Percentiles rank a stretch among this genome's conserved stretches.
These are phyloP conservation scores for Boletus sensibilis DNA, from an alignment of 768 basidiomycete species.

Conservation along the genomic window DNA sequence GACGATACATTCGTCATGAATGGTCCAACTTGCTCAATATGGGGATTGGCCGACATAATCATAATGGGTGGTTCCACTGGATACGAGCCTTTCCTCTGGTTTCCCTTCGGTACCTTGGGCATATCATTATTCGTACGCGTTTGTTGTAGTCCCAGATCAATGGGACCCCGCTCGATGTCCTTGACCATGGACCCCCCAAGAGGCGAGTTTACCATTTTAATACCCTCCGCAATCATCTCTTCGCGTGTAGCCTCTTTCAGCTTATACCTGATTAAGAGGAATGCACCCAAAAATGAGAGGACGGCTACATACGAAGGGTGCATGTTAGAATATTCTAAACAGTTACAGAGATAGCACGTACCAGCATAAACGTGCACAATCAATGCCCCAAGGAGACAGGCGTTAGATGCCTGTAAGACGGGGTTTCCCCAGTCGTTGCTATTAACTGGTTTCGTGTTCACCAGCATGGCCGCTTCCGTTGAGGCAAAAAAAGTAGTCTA, in stretches of 20 bases:
- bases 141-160: not conserved
- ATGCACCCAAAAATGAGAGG: slow-evolving; percentile 53
- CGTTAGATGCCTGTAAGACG: slow-evolving; percentile 39
- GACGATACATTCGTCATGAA: slow-evolving; percentile 40
- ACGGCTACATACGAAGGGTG: slow-evolving; percentile 28
- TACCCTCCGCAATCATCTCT: slow-evolving; percentile 39
- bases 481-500: slow-evolving; percentile 66
- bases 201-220: slow-evolving; percentile 25
- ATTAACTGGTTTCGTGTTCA: slow-evolving; percentile 38
- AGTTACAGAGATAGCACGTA: slow-evolving; percentile 24
- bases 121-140: not conserved
- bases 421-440: slow-evolving; percentile 11
- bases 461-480: slow-evolving; percentile 52
- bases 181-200: slow-evolving; percentile 5
- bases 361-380: slow-evolving; percentile 54
- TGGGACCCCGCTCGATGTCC: slow-evolving; percentile 14
- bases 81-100: not conserved
- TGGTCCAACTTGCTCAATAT: slow-evolving; percentile 50
- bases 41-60: slow-evolving; percentile 47
- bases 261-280: slow-evolving; percentile 55
- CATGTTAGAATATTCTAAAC: not conserved
- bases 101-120: not conserved
- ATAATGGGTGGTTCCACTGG: slow-evolving; percentile 34
- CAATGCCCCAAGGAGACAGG: slow-evolving; percentile 50
- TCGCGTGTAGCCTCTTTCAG: slow-evolving; percentile 52